phyloP scores from a whole-genome alignment of 768 basidiomycete species.

The Mycena venus region DNA sequence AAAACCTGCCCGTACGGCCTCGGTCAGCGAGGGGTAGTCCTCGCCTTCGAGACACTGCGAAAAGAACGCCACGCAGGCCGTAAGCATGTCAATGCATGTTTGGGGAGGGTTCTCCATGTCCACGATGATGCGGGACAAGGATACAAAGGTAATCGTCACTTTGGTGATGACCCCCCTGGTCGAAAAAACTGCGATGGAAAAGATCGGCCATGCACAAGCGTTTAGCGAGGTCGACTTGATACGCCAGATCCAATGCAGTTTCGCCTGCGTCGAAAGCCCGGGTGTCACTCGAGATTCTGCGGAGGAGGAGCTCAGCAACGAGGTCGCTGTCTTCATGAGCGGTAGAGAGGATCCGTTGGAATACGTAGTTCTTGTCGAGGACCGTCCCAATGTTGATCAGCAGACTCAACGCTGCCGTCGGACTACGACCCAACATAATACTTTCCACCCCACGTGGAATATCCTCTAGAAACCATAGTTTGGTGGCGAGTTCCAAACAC shows the following conservation, averaged over 20 bases:
- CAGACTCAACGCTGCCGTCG: conserved; percentile 45
- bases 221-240: too few species aligned
- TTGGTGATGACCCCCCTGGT: too few species aligned
- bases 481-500: conserved; percentile 49
- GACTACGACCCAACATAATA: conserved; percentile 39
- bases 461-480: conserved; percentile 47
- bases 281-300: too few species aligned
- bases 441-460: conserved; percentile 31
- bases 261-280: too few species aligned
- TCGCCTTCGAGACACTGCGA: conserved; percentile 50
- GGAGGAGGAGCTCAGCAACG: too few species aligned
- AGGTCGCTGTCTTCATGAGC: too few species aligned
- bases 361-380: conserved; percentile 21
- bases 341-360: too few species aligned
- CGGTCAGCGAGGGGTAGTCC: conserved; percentile 50
- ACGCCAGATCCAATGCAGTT: too few species aligned
- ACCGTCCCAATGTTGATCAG: conserved; percentile 35
- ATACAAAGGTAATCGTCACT: too few species aligned
- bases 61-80: conserved; percentile 46
- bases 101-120: conserved; percentile 28
- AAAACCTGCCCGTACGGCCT: conserved; percentile 50
- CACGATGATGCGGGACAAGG: conserved; percentile 37
- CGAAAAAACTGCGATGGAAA: too few species aligned
- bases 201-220: too few species aligned
- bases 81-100: conserved; percentile 39